Conservation (phyloP, 2,329 filamentous ascomycete genomes). For the Trichoderma atrobrunneum region DNA sequence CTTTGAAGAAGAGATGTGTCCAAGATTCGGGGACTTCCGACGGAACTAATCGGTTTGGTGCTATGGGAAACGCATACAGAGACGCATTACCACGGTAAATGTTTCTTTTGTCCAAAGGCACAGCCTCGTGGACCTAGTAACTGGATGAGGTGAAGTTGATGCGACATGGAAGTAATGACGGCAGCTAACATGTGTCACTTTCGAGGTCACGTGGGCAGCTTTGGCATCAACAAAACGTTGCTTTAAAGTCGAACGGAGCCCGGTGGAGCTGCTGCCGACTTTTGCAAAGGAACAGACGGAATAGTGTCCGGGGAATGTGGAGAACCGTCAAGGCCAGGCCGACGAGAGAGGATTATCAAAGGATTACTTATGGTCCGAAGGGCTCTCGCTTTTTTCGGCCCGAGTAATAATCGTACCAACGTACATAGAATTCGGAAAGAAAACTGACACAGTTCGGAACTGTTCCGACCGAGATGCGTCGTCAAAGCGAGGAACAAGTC, state of each 20-base stretch:
- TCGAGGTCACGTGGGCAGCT: slow-evolving; percentile 15
- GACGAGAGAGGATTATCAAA: not conserved
- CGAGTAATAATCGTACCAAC: not conserved
- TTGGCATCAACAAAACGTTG: not conserved
- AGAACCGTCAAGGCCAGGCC: not conserved
- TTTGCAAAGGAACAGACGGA: not conserved
- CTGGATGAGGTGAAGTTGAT: not conserved
- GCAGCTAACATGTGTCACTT: slow-evolving; percentile 19
- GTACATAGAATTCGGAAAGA: not conserved
- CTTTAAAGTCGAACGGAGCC: not conserved
- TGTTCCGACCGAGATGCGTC: not conserved
- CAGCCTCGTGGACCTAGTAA: not conserved
- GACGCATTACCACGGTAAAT: not conserved
- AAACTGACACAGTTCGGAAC: not conserved
- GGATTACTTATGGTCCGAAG: not conserved
- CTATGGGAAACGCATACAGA: not conserved
- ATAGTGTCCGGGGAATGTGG: not conserved
- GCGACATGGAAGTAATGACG: not conserved
- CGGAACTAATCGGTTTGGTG: not conserved
- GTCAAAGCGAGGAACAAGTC: not conserved
- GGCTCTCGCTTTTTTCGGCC: not conserved
- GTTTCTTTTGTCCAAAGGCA: not conserved
- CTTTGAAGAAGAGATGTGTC: not conserved
- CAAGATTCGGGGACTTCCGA: not conserved
- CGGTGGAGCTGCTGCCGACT: not conserved